phyloP scores from a whole-genome alignment of 495 filamentous ascomycete genomes.

The Penicillium soppii region DNA sequence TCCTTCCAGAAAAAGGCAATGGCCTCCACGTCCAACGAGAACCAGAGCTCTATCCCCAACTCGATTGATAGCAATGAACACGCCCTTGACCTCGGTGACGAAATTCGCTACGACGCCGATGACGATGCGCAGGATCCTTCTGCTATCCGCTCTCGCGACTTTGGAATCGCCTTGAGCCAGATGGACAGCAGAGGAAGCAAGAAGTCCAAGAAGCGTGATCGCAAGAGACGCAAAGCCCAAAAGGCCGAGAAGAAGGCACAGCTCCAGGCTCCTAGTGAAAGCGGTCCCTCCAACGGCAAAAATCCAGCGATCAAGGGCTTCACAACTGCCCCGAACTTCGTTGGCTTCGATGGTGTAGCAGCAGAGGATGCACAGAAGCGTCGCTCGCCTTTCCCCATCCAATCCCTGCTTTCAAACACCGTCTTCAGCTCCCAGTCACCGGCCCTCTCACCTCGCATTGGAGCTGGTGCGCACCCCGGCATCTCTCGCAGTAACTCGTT shows the following conservation, averaged over 20 bases:
- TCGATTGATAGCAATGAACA: conserved; percentile 34
- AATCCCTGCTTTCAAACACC: conserved; percentile 62
- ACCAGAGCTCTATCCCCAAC: conserved; percentile 23
- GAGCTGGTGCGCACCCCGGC: conserved; percentile 42
- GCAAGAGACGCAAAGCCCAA: conserved; percentile 31
- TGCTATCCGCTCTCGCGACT: conserved; percentile 33
- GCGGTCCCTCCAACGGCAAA: neutral
- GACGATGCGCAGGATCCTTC: conserved; percentile 15
- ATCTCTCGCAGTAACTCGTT: conserved; percentile 79
- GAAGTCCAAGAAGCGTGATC: conserved; percentile 27
- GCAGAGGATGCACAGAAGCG: conserved; percentile 23
- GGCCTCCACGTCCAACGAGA: conserved; percentile 24
- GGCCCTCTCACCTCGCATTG: conserved; percentile 33
- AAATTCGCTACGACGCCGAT: conserved; percentile 33
- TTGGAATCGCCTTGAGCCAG: conserved; percentile 22
- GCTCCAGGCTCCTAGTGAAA: neutral
- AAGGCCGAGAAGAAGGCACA: conserved; percentile 12
- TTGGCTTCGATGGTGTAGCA: conserved; percentile 5
- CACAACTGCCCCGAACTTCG: conserved; percentile 15
- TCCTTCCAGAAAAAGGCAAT: conserved; percentile 25
- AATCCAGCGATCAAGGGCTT: conserved; percentile 14
- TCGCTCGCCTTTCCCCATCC: conserved; percentile 49
- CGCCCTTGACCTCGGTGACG: conserved; percentile 36
- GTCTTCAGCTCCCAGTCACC: conserved; percentile 55
- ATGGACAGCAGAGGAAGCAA: conserved; percentile 14